Evolutionary conservation across 345 rosid species (phyloP).

Genomic region (Turritis glabra): DNA sequence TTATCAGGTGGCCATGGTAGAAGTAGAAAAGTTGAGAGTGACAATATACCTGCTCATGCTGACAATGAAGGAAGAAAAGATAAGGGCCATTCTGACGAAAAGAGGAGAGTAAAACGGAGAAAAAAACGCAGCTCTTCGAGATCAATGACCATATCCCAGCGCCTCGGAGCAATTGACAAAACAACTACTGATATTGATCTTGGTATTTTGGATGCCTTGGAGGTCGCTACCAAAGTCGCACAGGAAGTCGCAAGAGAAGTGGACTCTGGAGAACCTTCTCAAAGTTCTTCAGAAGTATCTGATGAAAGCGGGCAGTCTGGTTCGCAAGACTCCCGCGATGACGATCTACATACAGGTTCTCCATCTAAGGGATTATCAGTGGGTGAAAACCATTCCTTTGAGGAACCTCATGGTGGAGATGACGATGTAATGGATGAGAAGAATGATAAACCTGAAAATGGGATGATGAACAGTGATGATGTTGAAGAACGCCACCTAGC

Average conservation of each 20-base stretch:
- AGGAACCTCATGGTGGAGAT: constrained; percentile 41
- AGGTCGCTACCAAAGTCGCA: constrained; percentile 90
- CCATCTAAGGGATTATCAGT: constrained; percentile 46
- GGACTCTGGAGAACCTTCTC: constrained; percentile 61
- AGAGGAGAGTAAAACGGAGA: constrained; percentile 45
- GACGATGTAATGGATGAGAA: constrained; percentile 39
- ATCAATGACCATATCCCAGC: constrained; percentile 35
- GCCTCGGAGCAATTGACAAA: constrained; percentile 47
- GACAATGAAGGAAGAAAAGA: constrained; percentile 45
- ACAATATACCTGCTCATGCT: constrained; percentile 39
- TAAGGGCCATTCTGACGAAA: constrained; percentile 37
- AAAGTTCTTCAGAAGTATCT: constrained; percentile 61
- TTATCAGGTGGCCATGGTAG: constrained; percentile 43
- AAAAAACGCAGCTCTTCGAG: constrained; percentile 48
- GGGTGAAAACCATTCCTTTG: constrained; percentile 49
- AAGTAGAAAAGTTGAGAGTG: constrained; percentile 39
- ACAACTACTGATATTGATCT: constrained; percentile 64
- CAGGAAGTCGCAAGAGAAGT: constrained; percentile 91
- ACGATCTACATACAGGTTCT: constrained; percentile 34
- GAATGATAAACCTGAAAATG: constrained; percentile 40
- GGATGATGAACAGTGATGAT: constrained; percentile 46
- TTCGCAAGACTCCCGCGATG: constrained; percentile 52
- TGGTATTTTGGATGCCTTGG: constrained; percentile 88
- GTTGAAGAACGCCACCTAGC: constrained; percentile 60
- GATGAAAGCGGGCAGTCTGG: constrained; percentile 48